Percentiles rank a stretch among this genome's conserved stretches.
Evolutionary conservation across 257 asterid species (phyloP).

Genomic region (Catharanthus roseus): DNA sequence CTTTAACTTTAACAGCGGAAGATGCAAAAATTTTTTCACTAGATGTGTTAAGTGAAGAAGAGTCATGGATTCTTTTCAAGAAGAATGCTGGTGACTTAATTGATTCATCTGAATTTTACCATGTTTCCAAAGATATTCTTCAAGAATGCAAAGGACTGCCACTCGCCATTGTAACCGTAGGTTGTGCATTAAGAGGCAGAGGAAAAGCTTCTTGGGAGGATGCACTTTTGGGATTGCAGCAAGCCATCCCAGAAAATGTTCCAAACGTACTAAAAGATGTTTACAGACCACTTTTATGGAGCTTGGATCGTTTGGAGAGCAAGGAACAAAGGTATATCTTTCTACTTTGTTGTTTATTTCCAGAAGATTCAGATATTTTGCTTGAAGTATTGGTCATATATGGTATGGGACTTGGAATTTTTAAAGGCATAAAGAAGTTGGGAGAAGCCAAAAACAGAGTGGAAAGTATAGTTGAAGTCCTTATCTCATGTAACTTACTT

Average conservation of each 20-base stretch:
- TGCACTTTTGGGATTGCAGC: conserved; percentile 7
- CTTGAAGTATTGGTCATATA: conserved; percentile 16
- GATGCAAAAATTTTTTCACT: neutral
- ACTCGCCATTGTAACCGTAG: too few relatives aligned
- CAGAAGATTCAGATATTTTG: conserved; percentile 14
- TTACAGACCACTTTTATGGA: conserved; percentile 11
- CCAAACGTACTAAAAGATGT: neutral
- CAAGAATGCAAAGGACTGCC: too few relatives aligned
- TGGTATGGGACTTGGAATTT: conserved; percentile 12
- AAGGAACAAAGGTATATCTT: conserved; percentile 13
- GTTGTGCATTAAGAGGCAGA: too few relatives aligned
- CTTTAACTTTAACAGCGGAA: too few relatives aligned
- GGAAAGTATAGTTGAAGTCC: neutral
- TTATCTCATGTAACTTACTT: neutral
- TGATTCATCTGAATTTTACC: too few relatives aligned
- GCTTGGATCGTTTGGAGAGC: conserved; percentile 18
- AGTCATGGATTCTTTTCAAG: conserved; percentile 12
- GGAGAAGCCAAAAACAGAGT: conserved; percentile 9
- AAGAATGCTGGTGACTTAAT: too few relatives aligned
- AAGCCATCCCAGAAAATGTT: neutral
- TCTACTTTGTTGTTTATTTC: conserved; percentile 26
- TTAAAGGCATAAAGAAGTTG: neutral
- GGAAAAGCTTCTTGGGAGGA: too few relatives aligned
- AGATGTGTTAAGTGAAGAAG: neutral
- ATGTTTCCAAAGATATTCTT: too few relatives aligned